Evolutionary conservation across 495 filamentous ascomycete genomes (phyloP).

Genomic region (Trichoderma orchidacearum): DNA sequence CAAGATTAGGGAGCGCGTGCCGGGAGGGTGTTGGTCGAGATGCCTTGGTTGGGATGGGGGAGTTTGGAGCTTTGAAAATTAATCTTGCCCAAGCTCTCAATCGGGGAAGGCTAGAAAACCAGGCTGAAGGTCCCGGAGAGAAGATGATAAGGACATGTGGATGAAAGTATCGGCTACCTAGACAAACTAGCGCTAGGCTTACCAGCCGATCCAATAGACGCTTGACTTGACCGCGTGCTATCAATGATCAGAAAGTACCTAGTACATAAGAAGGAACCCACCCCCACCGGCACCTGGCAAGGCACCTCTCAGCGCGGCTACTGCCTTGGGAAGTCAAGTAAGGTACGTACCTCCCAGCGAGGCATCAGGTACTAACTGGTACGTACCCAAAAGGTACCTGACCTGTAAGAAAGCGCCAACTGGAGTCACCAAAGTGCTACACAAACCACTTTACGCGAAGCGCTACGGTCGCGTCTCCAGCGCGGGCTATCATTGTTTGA

Average conservation of each 20-base stretch:
- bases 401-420: neutral
- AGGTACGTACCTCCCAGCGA: too few species aligned
- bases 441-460: neutral
- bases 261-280: too few species aligned
- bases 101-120: neutral
- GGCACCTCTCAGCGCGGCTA: too few species aligned
- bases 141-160: neutral
- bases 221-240: too few species aligned
- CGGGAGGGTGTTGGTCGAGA: neutral
- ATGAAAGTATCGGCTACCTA: neutral
- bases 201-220: too few species aligned
- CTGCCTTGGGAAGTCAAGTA: too few species aligned
- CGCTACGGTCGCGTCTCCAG: conserved; percentile 1
- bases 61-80: neutral
- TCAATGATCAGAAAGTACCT: too few species aligned
- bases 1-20: neutral
- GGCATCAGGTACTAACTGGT: too few species aligned
- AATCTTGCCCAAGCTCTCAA: neutral
- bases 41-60: neutral
- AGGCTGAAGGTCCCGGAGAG: neutral
- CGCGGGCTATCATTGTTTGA: neutral
- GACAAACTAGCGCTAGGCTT: too few species aligned
- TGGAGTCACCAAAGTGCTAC: neutral
- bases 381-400: too few species aligned
- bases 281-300: too few species aligned